Evolutionary conservation across 345 rosid species (phyloP), one percentile per base, ranked within the genome.

Genomic region (Syzygium aromaticum): DNA sequence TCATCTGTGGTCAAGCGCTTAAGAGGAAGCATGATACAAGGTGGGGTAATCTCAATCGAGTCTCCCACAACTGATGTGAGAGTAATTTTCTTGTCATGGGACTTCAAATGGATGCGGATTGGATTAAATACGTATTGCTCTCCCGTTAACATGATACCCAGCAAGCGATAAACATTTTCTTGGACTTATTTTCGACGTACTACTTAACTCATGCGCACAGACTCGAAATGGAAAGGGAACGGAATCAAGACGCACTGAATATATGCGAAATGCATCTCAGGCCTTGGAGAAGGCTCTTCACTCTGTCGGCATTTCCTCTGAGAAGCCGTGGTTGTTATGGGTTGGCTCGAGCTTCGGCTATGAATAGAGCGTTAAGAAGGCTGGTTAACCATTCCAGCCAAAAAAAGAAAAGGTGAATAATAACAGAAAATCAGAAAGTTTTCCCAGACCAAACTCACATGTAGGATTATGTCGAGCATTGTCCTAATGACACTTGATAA

Each of bases 201-300:
- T 49, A 49, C 30, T 53, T 33, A 51, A 84, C 57, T 30, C 30
- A 43, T 25, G 51, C 23, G 61, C 12, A 59, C 10, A 11, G 13
- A 86, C 38, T 49, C 22, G 12, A 19, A 22, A 54, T 19, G 84
- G 11, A 12, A n/a, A 33, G 57, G 10, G 52, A 33, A 67, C 49
- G 1, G 28, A 86, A 21, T n/a, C 27, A 54, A 23, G 11, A 53
- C 92, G 59, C 63, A 95, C 95, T 93, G 77, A 94, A 93, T 30
- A 94, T 92, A 17, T 93, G 94, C 51, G 93, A 78, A 25, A 95
- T 89, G 87, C 89, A 91, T 82, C 91, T 93, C 7, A 95, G 86
- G 82, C 97, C 95, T 91, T 90, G 93, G 3, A 93, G 52, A 64
- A 95, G 87, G 86, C 97, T 94, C 90, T 93, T 94, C 90, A 94